Base-by-base conservation (phyloP, 805 yeast species). In the Yamadazyma scolyti region DNA sequence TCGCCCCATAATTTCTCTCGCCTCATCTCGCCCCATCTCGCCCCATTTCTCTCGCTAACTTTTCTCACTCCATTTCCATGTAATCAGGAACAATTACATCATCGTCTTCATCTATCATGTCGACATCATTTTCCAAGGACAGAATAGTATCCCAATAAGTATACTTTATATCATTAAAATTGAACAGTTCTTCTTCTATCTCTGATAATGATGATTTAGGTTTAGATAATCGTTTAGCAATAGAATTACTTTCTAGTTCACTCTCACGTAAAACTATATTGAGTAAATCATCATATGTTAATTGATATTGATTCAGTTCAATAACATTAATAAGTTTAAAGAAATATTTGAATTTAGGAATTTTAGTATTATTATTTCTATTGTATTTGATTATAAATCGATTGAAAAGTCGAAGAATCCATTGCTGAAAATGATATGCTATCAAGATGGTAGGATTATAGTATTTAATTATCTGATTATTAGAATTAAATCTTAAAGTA, bases 381-480 rank as follows among this genome's bases (percentile, higher is more conserved):
- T 59, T 61, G 35, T 54, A 63, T 27, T 50, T 47, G 23, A 39
- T 38, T 4, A 60, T 41, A 39, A 62, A 65, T 15, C 46, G 28
- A 39, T 62, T 63, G 43, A 65, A 64, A 31, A 65, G 42, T 22
- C 62, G 41, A 9, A 56, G 28, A 8, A 52, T 45, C 71, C 71
- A 65, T 25, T 30, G 22, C 34, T 63, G 64, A 37, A 61, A 62
- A 22, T 46, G 50, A 17, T 41, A 44, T 3, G 46, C 36, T 10
- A 65, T 31, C 13, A 65, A 14, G 8, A 46, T 33, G n/a, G 40
- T 30, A n/a, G 48, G 50, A 33, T 46, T 50, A 32, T 48, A 50
- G 48, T 58, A 54, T 16, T 27, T 41, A 13, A 60, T 42, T 11
- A 64, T 25, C 25, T 35, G 32, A n/a, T 19, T 14, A 18, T 31